Evolutionary conservation across 1,284 basidiomycete genomes (phyloP).

Genomic region (Sporisorium scitamineum): DNA sequence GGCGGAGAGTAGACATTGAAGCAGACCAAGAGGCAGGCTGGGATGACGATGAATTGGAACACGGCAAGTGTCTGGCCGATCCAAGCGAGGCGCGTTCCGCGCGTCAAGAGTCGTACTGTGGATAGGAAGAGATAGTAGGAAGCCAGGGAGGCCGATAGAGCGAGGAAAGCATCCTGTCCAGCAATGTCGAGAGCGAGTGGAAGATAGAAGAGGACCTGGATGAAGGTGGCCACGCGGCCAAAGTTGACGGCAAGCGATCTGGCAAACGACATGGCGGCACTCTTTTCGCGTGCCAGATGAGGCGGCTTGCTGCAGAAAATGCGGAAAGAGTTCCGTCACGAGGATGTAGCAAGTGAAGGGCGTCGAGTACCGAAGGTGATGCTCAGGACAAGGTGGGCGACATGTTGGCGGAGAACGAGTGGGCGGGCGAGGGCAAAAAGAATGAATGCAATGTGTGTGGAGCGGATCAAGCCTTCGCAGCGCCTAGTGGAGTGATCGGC

Average conservation of each 20-base stretch:
- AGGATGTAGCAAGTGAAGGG: too few relatives aligned
- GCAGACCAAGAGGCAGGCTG: slow-evolving; percentile 62
- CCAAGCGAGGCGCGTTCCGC: slow-evolving; percentile 50
- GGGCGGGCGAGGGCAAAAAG: too few relatives aligned
- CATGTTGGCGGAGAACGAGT: slow-evolving; percentile 3
- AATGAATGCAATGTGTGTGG: too few relatives aligned
- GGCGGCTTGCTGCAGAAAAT: too few relatives aligned
- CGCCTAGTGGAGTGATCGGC: too few relatives aligned
- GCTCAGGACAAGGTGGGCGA: slow-evolving; percentile 3
- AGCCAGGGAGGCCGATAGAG: slow-evolving; percentile 66
- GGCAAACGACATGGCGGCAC: slow-evolving; percentile 34
- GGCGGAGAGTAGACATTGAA: slow-evolving; percentile 66
- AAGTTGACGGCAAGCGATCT: slow-evolving; percentile 51
- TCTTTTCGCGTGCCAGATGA: not conserved
- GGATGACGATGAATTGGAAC: slow-evolving; percentile 65
- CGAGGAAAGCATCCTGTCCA: slow-evolving; percentile 66
- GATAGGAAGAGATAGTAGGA: slow-evolving; percentile 64
- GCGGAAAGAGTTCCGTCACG: too few relatives aligned
- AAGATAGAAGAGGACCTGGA: slow-evolving; percentile 67
- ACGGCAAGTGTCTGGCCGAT: slow-evolving; percentile 59
- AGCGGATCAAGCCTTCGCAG: too few relatives aligned
- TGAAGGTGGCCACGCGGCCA: slow-evolving; percentile 56
- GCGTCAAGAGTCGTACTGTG: slow-evolving; percentile 56
- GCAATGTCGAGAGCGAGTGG: slow-evolving; percentile 67
- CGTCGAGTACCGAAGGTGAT: not conserved